Evolutionary conservation across 805 yeast species (phyloP).

Genomic region (Saccharomycopsis selenospora): DNA sequence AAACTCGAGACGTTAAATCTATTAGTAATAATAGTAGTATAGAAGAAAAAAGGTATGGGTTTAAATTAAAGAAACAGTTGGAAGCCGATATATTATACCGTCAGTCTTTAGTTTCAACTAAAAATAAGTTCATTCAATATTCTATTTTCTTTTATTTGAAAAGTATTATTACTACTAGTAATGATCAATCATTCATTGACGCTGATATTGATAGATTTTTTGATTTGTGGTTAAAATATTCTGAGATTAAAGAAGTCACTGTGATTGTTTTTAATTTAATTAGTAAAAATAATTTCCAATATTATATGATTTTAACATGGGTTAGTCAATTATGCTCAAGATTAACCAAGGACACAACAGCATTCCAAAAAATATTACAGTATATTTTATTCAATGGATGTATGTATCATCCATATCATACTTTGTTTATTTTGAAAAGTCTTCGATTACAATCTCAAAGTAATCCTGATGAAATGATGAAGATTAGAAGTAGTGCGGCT

Average conservation of each 20-base stretch:
- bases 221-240: conserved; percentile 73
- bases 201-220: conserved; percentile 69
- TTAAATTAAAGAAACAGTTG: conserved; percentile 41
- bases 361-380: conserved; percentile 51
- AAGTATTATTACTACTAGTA: conserved; percentile 40
- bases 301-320: conserved; percentile 69
- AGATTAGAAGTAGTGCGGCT: conserved; percentile 47
- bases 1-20: conserved; percentile 42
- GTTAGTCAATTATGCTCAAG: conserved; percentile 74
- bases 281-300: conserved; percentile 35
- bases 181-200: conserved; percentile 33
- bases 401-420: conserved; percentile 62
- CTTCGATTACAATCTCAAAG: conserved; percentile 38
- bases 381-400: conserved; percentile 41
- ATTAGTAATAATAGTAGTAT: conserved; percentile 41
- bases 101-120: conserved; percentile 31
- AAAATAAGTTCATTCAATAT: conserved; percentile 38
- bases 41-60: conserved; percentile 45
- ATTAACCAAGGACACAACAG: conserved; percentile 39
- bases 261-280: conserved; percentile 33
- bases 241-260: conserved; percentile 39
- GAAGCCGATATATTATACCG: conserved; percentile 44
- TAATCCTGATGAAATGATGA: conserved; percentile 32
- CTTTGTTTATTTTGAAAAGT: conserved; percentile 56
- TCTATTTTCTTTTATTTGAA: conserved; percentile 55